These are phyloP conservation scores for Stylonectria norvegica DNA, from an alignment of 2,329 filamentous ascomycete genomes.

Conservation along the genomic window DNA sequence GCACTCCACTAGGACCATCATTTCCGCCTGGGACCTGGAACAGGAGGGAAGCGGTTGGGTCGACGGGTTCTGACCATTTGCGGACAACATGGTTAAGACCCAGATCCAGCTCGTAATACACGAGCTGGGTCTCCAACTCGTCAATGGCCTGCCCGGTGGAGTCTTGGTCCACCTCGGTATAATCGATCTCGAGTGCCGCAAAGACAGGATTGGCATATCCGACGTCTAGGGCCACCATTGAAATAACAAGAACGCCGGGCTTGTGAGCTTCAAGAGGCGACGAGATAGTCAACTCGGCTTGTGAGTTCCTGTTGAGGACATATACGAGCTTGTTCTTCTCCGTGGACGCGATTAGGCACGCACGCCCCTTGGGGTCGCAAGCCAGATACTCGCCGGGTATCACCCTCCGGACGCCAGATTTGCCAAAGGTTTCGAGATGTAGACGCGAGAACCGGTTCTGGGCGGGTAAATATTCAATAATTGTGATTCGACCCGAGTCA, in stretches of 20 bases:
- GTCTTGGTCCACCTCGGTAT: constrained; percentile 87
- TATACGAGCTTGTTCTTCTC: constrained; percentile 99
- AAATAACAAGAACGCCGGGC: constrained; percentile 83
- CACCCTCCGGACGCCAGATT: constrained; percentile 89
- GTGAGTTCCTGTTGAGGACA: constrained; percentile 90
- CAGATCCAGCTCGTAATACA: constrained; percentile 96
- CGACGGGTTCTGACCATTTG: constrained; percentile 93
- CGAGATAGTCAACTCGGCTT: constrained; percentile 93
- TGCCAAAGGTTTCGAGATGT: constrained; percentile 96
- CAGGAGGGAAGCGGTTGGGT: constrained; percentile 81
- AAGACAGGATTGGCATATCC: constrained; percentile 98
- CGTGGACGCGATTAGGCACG: constrained; percentile 86
- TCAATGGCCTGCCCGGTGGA: constrained; percentile 77
- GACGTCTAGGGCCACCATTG: constrained; percentile 84
- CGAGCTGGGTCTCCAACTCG: constrained; percentile 82
- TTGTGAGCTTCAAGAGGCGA: constrained; percentile 96
- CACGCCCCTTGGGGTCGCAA: constrained; percentile 91
- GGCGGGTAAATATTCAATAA: constrained; percentile 84
- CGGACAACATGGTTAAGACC: constrained; percentile 96
- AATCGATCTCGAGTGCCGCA: constrained; percentile 90
- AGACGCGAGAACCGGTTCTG: constrained; percentile 85
- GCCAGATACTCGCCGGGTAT: constrained; percentile 95
- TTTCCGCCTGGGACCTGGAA: constrained; percentile 94
- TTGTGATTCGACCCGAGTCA: constrained; percentile 91
- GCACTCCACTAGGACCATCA: constrained; percentile 89